Evolutionary conservation across 2,329 filamentous ascomycete genomes (phyloP).

Genomic region (Alternaria alternata): DNA sequence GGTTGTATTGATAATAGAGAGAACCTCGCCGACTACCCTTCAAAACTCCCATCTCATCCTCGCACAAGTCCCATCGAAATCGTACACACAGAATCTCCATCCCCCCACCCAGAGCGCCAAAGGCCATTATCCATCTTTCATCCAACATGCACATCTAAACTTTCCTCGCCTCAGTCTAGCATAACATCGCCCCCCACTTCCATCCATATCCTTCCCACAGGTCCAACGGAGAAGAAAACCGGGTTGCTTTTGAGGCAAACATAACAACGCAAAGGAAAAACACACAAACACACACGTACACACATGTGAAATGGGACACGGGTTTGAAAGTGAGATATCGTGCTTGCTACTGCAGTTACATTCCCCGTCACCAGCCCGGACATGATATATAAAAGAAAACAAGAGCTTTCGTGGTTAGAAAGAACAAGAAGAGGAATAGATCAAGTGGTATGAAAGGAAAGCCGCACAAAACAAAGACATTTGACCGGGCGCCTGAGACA

Average conservation of each 20-base stretch:
- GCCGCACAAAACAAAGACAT: too few relatives aligned
- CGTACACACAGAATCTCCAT: conserved; percentile 12
- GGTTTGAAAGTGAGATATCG: too few relatives aligned
- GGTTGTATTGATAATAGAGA: conserved; percentile 3
- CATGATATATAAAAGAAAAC: not conserved
- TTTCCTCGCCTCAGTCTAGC: too few relatives aligned
- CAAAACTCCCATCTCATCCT: conserved; percentile 1
- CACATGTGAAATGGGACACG: too few relatives aligned
- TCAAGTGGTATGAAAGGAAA: too few relatives aligned
- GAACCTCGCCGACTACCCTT: conserved; percentile 15
- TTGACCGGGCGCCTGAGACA: conserved; percentile 17
- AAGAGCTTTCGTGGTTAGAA: not conserved
- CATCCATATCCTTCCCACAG: too few relatives aligned
- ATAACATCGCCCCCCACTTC: too few relatives aligned
- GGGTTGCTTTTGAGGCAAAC: accelerated
- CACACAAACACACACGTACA: too few relatives aligned
- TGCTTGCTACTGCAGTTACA: conserved; percentile 27
- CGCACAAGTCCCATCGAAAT: conserved; percentile 12
- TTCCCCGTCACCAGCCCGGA: conserved; percentile 22
- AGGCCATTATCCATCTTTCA: conserved; percentile 19
- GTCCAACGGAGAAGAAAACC: too few relatives aligned
- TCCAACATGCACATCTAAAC: not conserved
- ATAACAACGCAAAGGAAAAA: too few relatives aligned
- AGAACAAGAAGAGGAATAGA: not conserved
- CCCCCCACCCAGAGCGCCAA: not conserved